These are phyloP conservation scores for Crucihimalaya himalaica DNA, from an alignment of 345 rosid genomes.

Conservation along the genomic window DNA sequence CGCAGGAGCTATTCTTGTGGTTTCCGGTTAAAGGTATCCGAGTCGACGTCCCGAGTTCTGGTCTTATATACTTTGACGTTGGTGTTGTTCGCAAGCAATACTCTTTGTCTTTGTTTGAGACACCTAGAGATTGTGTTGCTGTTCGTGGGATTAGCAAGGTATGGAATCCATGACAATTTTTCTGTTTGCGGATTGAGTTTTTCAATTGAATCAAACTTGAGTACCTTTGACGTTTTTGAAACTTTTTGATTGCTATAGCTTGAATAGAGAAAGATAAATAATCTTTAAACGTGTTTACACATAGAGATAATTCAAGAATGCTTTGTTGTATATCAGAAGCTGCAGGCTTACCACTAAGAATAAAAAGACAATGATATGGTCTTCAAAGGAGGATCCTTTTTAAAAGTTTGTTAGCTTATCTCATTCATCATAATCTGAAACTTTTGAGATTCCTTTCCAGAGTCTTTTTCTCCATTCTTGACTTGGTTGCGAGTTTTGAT, in stretches of 20 bases:
- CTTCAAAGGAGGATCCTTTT: neutral
- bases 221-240: neutral
- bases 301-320: neutral
- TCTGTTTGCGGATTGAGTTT: neutral
- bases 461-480: conserved; percentile 3
- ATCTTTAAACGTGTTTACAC: neutral
- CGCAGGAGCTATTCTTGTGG: conserved; percentile 90
- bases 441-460: neutral
- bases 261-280: neutral
- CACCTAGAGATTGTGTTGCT: conserved; percentile 73
- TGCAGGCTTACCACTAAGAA: conserved; percentile 10
- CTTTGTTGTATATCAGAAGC: neutral
- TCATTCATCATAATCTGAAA: neutral
- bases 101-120: conserved; percentile 80
- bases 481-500: neutral
- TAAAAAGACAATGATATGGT: neutral
- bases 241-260: neutral
- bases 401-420: neutral
- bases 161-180: neutral
- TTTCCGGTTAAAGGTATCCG: conserved; percentile 82
- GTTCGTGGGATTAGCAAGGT: conserved; percentile 33
- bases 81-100: conserved; percentile 86
- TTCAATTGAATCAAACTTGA: neutral
- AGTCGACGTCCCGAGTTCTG: conserved; percentile 86
- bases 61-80: conserved; percentile 84